Conservation (phyloP, 1,284 basidiomycete species). For the Ustilago bromivora region DNA sequence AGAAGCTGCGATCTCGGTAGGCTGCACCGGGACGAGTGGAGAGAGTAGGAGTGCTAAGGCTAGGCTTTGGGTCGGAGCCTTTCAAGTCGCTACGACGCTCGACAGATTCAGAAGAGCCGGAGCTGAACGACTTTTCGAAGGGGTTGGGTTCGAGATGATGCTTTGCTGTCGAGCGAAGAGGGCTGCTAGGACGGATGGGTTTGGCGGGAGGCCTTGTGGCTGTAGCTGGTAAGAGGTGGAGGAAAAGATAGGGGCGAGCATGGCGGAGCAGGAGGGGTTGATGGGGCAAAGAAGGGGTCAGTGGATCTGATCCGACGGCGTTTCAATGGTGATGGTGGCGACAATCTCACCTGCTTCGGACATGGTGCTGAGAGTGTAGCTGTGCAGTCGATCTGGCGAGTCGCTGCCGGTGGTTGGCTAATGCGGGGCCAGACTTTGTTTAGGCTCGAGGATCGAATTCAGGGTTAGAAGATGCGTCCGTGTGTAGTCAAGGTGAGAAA, state of each 20-base stretch:
- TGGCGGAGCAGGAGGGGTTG: conserved; percentile 12
- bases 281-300: not conserved
- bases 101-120: conserved; percentile 67
- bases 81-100: conserved; percentile 46
- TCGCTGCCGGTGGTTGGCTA: not conserved
- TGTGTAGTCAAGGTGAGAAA: not conserved
- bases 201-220: conserved; percentile 48
- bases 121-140: conserved; percentile 92
- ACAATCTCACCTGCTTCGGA: conserved; percentile 39
- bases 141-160: conserved; percentile 86
- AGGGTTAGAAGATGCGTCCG: conserved; percentile 3
- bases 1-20: conserved; percentile 43
- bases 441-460: too few relatives aligned
- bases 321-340: not conserved
- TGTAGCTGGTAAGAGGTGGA: conserved; percentile 34
- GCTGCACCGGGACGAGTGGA: conserved; percentile 49
- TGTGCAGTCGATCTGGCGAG: not conserved
- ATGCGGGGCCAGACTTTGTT: too few relatives aligned
- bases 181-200: conserved; percentile 30
- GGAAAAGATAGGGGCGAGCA: conserved; percentile 29
- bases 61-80: conserved; percentile 21
- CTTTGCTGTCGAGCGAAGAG: conserved; percentile 48
- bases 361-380: conserved; percentile 11
- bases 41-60: conserved; percentile 47
- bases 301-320: conserved; percentile 1